Conservation (phyloP, 2,329 filamentous ascomycete species). For the Pezicula rhizophila region DNA sequence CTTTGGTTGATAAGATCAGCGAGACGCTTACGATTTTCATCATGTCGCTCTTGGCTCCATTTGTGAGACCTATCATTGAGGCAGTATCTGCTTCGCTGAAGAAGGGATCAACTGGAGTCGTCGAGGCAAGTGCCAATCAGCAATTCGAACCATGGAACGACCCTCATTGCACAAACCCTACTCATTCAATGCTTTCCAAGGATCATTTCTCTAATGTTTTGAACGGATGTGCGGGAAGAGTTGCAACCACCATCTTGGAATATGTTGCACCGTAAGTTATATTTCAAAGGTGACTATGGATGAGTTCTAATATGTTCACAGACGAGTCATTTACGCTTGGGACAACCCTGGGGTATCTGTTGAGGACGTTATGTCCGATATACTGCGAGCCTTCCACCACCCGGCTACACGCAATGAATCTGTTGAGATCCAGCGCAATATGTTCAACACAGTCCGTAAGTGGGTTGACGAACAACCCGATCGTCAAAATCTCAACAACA, state of each 20-base stretch:
- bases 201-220: slow-evolving; percentile 78
- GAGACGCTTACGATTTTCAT: slow-evolving; percentile 91
- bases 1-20: slow-evolving; percentile 86
- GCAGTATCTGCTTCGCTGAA: slow-evolving; percentile 80
- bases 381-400: slow-evolving; percentile 83
- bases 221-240: slow-evolving; percentile 69
- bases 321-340: slow-evolving; percentile 85
- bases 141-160: slow-evolving; percentile 80
- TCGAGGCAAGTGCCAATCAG: slow-evolving; percentile 62
- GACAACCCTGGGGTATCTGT: slow-evolving; percentile 79
- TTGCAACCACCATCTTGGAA: slow-evolving; percentile 71
- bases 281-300: neutral
- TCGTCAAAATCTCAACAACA: slow-evolving; percentile 60
- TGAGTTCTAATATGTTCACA: slow-evolving; percentile 27
- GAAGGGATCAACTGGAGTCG: slow-evolving; percentile 70
- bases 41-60: slow-evolving; percentile 83
- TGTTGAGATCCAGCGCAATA: slow-evolving; percentile 75
- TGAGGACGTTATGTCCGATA: slow-evolving; percentile 76
- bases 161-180: slow-evolving; percentile 68
- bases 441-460: slow-evolving; percentile 79
- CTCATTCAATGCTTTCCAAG: slow-evolving; percentile 77
- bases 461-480: slow-evolving; percentile 72
- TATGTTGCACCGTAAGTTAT: slow-evolving; percentile 79
- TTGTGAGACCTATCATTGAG: slow-evolving; percentile 85
- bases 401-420: slow-evolving; percentile 72